Base-by-base conservation (phyloP, 192 early-diverging fungal genomes). In the Backusella psychrophila region DNA sequence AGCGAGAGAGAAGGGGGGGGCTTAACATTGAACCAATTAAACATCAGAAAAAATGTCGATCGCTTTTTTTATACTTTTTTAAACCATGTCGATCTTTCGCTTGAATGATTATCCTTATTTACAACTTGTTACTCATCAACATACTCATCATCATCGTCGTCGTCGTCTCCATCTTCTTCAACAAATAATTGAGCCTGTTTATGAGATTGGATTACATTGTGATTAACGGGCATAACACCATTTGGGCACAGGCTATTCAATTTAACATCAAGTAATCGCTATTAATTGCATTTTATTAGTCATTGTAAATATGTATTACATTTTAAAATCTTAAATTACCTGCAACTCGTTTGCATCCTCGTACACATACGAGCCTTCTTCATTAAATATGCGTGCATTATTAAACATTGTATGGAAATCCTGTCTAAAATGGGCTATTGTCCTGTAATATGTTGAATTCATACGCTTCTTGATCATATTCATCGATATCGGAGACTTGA, bases 311-410 rank as follows among this genome's bases (percentile, higher is more conserved):
- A 36, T 39, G 39, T 72, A 26, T 46, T 15, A 39, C 26, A 33
- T 31, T 44, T 29, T 66, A 6, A 44, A 21, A 59, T 41, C 38
- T 35, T 36, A 36, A 21, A 41, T 71, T 86, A 87, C 88, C 84
- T 88, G 83, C 79, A 90, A 75, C 33, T 80, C 71, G 34, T 90
- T 83, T 9, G 98, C 96, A 83, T 99, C 97, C 15, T 91, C 85
- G 81, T 93, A 97, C 1, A 99, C 94, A 69, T 89, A 84, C 17
- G 94, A 96, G 12, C 91, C 94, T 74, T 96, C 93, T 80, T 93
- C 86, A 80, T 99, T 99, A 82, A 95, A 99, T 4, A 86, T 93
- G 76, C 90, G 90, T 8, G 98, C 98, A 75, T 99, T 99, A 80
- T 93, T 77, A 74, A 95, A 96, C 93, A 99, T 96, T n/a, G 93